Base-by-base conservation (phyloP, 1,139 yeast species). In the Spathaspora sp. region DNA sequence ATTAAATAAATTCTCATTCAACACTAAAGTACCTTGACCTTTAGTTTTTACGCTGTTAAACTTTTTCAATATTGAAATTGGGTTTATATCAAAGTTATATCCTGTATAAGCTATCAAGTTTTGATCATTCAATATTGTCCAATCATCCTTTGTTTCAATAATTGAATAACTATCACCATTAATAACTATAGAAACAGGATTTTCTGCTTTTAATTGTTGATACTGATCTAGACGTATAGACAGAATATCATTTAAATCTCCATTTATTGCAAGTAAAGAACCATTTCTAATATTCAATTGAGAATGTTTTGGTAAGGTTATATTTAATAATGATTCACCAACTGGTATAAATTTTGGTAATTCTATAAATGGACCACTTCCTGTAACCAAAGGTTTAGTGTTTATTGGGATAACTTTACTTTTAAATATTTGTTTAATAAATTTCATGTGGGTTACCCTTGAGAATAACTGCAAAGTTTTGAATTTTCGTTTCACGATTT, bases 61-160 rank as follows among this genome's bases (percentile, higher is more conserved):
- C 23, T 55, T 59, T 7, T 53, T 51, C n/a, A 67, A 49, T 5
- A 55, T 43, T 10, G 48, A 42, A 8, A 41, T 39, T 4, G 60
- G 54, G n/a, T 44, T 43, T 16, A 75, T 44, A 18, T 59, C 53
- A 13, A 73, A 49, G 45, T 68, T 63, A 41, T 64, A 63, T 0
- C 80, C 80, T 1, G 74, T 62, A 81, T 81, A 78, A 2, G 80
- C 80, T 13, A 74, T 60, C 17, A 78, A 48, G 44, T 60, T 58
- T 7, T 64, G 59, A 41, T 62, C 61, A 17, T 64, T 64, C 7
- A 60, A 45, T n/a, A 76, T 56, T 2, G 55, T 55, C 82, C 82
- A 76, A n/a, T 49, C 46, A 11, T 58, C 57, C 41, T 26, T n/a
- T 2, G 60, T 48, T 7, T 66, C 62, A 31, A 71, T 51, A 5